Evolutionary conservation across 352 stramenopile genomes (phyloP).

Genomic region (Phytopythium boreale): DNA sequence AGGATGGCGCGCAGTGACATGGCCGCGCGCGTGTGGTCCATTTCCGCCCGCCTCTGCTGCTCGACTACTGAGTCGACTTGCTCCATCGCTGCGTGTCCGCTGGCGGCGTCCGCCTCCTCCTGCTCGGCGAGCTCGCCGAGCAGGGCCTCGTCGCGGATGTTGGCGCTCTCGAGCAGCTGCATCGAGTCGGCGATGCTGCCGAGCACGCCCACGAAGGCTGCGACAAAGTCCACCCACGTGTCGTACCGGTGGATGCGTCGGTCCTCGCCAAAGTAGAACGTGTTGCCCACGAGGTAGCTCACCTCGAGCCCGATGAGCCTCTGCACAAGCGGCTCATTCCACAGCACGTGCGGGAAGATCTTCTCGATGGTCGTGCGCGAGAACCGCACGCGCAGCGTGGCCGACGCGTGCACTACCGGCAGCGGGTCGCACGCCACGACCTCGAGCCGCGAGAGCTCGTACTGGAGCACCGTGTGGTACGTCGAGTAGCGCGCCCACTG

Average conservation of each 20-base stretch:
- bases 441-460: slow-evolving; percentile 40
- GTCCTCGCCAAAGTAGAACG: slow-evolving; percentile 59
- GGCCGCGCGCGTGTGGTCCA: slow-evolving; percentile 3
- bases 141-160: slow-evolving; percentile 55
- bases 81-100: not conserved
- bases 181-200: slow-evolving; percentile 47
- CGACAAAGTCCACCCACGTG: slow-evolving; percentile 56
- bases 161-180: slow-evolving; percentile 43
- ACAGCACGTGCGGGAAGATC: slow-evolving; percentile 64
- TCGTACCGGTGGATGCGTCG: slow-evolving; percentile 58
- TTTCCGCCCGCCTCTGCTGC: not conserved
- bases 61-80: not conserved
- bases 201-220: slow-evolving; percentile 34
- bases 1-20: slow-evolving; percentile 7
- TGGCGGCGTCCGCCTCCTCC: slow-evolving; percentile 6
- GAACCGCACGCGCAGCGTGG: slow-evolving; percentile 51
- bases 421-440: slow-evolving; percentile 34
- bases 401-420: slow-evolving; percentile 39
- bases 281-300: slow-evolving; percentile 46
- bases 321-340: slow-evolving; percentile 64
- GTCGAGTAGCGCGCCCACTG: slow-evolving; percentile 70
- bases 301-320: slow-evolving; percentile 55
- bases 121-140: slow-evolving; percentile 31
- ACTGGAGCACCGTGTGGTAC: slow-evolving; percentile 49
- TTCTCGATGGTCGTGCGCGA: slow-evolving; percentile 58